A percentile compares a stretch with the other conserved stretches of the same genome.
Evolutionary conservation across 345 rosid genomes (phyloP).

Genomic region (Carallia pectinifolia): DNA sequence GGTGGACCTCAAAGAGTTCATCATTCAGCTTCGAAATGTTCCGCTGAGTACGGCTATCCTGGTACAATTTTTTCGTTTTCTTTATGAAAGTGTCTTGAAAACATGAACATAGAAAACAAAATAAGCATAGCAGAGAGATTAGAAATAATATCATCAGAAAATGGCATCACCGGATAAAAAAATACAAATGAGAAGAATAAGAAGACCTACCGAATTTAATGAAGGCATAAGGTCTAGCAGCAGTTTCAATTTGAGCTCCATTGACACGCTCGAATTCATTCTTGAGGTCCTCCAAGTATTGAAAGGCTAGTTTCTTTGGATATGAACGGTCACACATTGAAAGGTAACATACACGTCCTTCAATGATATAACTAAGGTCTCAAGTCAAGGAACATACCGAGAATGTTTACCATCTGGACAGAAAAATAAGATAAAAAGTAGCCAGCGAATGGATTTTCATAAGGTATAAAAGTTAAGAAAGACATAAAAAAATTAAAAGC

Average conservation of each 20-base stretch:
- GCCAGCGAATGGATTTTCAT: background rate
- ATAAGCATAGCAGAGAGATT: conserved; percentile 23
- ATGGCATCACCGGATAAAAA: background rate
- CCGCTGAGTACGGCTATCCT: conserved; percentile 90
- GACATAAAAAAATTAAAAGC: background rate
- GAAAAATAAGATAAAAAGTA: conserved; percentile 1
- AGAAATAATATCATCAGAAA: conserved; percentile 17
- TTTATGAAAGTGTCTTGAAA: conserved; percentile 88
- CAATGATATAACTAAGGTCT: conserved; percentile 76
- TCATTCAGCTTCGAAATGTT: conserved; percentile 94
- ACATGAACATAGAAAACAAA: conserved; percentile 15
- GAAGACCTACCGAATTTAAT: conserved; percentile 79
- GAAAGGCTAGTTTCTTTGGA: conserved; percentile 97
- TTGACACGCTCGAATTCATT: conserved; percentile 95
- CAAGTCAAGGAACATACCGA: conserved; percentile 51
- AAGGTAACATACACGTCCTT: conserved; percentile 95
- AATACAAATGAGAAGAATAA: background rate
- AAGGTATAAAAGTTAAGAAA: background rate
- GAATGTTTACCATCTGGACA: background rate
- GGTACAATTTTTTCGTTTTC: conserved; percentile 95
- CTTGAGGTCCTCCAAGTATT: conserved; percentile 92
- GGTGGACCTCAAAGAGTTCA: conserved; percentile 98
- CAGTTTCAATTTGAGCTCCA: conserved; percentile 88
- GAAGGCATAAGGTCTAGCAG: conserved; percentile 98
- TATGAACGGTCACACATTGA: conserved; percentile 97